A percentile compares a stretch with the other conserved stretches of the same genome.
Conservation (phyloP, 805 yeast genomes). For the Kodamaea restingae region DNA sequence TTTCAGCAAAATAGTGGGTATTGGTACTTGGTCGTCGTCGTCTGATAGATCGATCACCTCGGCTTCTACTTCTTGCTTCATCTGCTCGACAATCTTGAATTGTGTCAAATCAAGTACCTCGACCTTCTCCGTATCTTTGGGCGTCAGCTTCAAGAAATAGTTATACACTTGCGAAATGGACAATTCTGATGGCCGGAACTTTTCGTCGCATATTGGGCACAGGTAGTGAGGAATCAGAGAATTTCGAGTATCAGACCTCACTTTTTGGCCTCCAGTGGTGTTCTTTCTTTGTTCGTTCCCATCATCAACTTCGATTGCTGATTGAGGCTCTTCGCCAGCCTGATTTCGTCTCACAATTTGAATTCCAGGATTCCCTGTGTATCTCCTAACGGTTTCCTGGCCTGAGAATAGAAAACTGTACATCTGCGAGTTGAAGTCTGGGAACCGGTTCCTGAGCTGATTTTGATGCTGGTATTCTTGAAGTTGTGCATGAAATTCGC, state of each 20-base stretch:
- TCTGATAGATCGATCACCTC: slow-evolving; percentile 29
- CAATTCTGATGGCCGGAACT: slow-evolving; percentile 31
- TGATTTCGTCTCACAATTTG: neutral
- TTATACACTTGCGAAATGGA: slow-evolving; percentile 38
- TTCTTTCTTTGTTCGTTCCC: neutral
- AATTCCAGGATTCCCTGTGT: slow-evolving; percentile 1
- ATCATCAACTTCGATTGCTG: neutral
- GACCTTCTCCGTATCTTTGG: slow-evolving; percentile 28
- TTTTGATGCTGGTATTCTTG: slow-evolving; percentile 1
- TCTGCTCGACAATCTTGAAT: slow-evolving; percentile 32
- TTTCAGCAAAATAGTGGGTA: too few species aligned
- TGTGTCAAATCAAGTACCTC: slow-evolving; percentile 33
- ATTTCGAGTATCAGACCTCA: neutral
- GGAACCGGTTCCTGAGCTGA: neutral
- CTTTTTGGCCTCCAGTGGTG: neutral
- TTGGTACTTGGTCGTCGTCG: slow-evolving; percentile 15
- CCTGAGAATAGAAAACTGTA: slow-evolving; percentile 1
- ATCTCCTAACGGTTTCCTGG: neutral
- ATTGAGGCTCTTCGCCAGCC: neutral
- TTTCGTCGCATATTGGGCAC: slow-evolving; percentile 39
- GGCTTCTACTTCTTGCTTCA: slow-evolving; percentile 7
- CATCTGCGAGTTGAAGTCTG: slow-evolving; percentile 1
- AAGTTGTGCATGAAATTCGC: neutral
- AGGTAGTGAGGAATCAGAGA: slow-evolving; percentile 17
- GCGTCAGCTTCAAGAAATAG: slow-evolving; percentile 39